These are phyloP conservation scores for Pythium sp. DNA, from an alignment of 352 stramenopile genomes.

Conservation along the genomic window DNA sequence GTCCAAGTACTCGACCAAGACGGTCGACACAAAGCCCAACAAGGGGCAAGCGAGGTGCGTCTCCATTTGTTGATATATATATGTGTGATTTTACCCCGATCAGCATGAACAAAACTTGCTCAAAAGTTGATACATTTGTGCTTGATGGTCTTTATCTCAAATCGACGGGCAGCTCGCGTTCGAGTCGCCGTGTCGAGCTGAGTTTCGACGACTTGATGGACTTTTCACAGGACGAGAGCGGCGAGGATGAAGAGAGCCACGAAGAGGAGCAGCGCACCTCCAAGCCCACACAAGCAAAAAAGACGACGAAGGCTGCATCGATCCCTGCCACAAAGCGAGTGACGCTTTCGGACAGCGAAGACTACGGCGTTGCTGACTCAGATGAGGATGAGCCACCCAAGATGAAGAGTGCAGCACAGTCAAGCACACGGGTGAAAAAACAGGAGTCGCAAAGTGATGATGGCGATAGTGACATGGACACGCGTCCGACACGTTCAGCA, in stretches of 20 bases:
- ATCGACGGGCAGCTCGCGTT: constrained; percentile 7
- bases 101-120: not conserved
- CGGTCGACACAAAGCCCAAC: constrained; percentile 14
- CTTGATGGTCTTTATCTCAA: not conserved
- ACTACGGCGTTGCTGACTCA: constrained; percentile 7
- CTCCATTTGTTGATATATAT: not conserved
- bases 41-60: constrained; percentile 5
- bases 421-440: not conserved
- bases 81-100: not conserved
- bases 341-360: constrained; percentile 12
- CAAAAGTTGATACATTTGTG: not conserved
- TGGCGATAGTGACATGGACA: not conserved
- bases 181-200: constrained; percentile 35
- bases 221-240: constrained; percentile 24
- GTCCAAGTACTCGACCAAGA: constrained; percentile 64
- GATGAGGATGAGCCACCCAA: not conserved
- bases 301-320: not conserved
- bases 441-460: constrained; percentile 12
- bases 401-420: not conserved
- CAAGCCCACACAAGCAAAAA: not conserved
- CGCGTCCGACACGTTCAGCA: not conserved
- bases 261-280: not conserved
- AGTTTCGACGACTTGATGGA: constrained; percentile 53
- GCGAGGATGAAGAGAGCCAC: not conserved
- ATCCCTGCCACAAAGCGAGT: not conserved